Evolutionary conservation across 305 asterid genomes (phyloP).

Genomic region (Ajuga reptans): DNA sequence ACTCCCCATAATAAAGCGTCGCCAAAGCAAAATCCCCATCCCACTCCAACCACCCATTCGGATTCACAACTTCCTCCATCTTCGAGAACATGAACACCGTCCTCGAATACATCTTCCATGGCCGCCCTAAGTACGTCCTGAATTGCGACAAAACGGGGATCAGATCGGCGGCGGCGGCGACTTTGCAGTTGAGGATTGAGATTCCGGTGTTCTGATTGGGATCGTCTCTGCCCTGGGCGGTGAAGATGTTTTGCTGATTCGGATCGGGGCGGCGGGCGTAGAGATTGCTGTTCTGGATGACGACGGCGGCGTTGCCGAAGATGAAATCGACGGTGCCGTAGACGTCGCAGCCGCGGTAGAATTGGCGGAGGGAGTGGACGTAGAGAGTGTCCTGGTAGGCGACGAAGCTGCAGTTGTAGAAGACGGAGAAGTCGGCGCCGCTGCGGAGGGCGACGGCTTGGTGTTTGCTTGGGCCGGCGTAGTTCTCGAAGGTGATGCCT

Average conservation of each 20-base stretch:
- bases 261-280: conserved; percentile 69
- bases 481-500: conserved; percentile 80
- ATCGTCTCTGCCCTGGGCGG: conserved; percentile 85
- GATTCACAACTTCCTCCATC: conserved; percentile 46
- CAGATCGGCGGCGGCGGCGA: conserved; percentile 74
- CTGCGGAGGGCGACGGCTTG: conserved; percentile 90
- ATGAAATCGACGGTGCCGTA: conserved; percentile 91
- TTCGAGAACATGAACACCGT: conserved; percentile 53
- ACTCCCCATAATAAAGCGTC: conserved; percentile 71
- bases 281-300: conserved; percentile 61
- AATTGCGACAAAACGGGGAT: conserved; percentile 59
- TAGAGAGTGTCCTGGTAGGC: conserved; percentile 93
- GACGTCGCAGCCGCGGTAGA: conserved; percentile 74
- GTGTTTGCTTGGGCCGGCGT: conserved; percentile 83
- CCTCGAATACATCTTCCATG: conserved; percentile 71
- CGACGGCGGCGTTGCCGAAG: conserved; percentile 89
- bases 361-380: conserved; percentile 80
- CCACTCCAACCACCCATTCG: conserved; percentile 80
- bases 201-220: conserved; percentile 93
- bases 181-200: conserved; percentile 56
- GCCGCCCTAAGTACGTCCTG: conserved; percentile 62
- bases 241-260: conserved; percentile 68
- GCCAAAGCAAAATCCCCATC: conserved; percentile 41
- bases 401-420: conserved; percentile 75
- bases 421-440: conserved; percentile 72